Evolutionary conservation across 2,329 filamentous ascomycete species (phyloP), one percentile per base, ranked within the genome.

Genomic region (Cercospora sp.): DNA sequence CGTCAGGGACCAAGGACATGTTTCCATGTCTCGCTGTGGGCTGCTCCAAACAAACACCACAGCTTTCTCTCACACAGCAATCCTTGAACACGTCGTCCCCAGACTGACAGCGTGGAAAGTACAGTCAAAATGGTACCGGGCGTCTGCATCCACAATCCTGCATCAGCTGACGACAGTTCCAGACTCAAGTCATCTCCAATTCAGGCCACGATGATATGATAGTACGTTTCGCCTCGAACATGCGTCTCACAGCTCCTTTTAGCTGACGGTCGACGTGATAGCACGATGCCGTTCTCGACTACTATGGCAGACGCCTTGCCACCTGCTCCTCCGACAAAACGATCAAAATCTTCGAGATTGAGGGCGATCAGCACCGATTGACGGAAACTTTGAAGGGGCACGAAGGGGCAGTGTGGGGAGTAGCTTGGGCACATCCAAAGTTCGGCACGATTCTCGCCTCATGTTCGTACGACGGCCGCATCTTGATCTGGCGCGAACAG

Each of bases 181-280:
- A 90, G 89, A 87, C 90, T 68, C 91, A 94, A 84, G 89, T 92
- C 77, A 93, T 94, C 82, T 88, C 90, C 73, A 93, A 92, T 81
- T 91, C 90, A 70, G 91, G 91, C 79, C 95, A 99, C 85, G 94
- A 98, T 90, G 94, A 97, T 81, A 98, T 98, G 94, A 97, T 99
- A 87, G 94, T 98, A 93, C 78, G 92, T 88, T 26, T 18, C n/a
- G 28, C 16, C 61, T 30, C 18, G 45, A 51, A 10, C 13, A n/a
- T 16, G n/a, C 12, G 5, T 51, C 7, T 24, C 1, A 7, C 40
- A 28, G n/a, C 24, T 21, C 24, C 45, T 12, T 18, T 49, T 43
- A n/a, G 28, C 26, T 67, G 26, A 69, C 57, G 5, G 4, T 13
- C 12, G 1, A 32, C 13, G 13, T 13, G 6, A 93, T 76, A 84